Evolutionary conservation across 2,329 filamentous ascomycete species (phyloP).

Genomic region (Claviceps purpurea): DNA sequence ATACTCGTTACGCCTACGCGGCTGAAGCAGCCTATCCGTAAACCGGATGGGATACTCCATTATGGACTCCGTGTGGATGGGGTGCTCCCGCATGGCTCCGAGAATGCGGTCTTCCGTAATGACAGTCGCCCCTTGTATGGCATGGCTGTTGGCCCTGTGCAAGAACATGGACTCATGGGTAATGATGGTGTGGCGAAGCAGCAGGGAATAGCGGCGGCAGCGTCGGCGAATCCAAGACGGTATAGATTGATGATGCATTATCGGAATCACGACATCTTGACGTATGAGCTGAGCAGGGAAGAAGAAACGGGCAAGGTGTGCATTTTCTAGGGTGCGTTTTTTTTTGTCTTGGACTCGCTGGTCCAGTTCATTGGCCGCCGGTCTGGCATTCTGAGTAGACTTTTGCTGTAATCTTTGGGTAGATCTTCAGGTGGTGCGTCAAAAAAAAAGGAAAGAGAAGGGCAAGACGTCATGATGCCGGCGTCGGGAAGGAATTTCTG

Average conservation of each 20-base stretch:
- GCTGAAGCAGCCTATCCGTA: constrained; percentile 13
- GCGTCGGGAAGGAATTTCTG: not conserved
- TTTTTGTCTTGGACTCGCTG: no score
- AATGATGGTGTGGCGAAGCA: constrained; percentile 5
- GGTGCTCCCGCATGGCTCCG: constrained; percentile 31
- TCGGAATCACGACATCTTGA: constrained; percentile 53
- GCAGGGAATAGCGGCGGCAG: constrained; percentile 5
- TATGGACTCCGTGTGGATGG: constrained; percentile 40
- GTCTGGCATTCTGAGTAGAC: no score
- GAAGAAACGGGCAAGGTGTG: constrained; percentile 21
- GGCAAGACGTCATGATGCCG: no score
- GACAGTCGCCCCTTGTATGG: constrained; percentile 45
- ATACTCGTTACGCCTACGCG: constrained; percentile 43
- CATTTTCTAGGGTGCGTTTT: constrained; percentile 16
- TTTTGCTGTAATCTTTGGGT: no score
- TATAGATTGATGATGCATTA: constrained; percentile 63
- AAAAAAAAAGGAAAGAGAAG: no score
- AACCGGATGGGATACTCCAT: constrained; percentile 13
- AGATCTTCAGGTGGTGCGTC: no score
- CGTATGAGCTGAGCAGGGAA: constrained; percentile 49
- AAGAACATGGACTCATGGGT: constrained; percentile 22
- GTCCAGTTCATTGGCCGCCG: no score
- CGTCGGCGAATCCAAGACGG: constrained; percentile 24
- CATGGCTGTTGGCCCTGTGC: constrained; percentile 53
- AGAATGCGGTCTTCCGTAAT: constrained; percentile 31